A percentile compares a stretch with the other conserved stretches of the same genome.
Conservation (phyloP, 176 grass and related monocot species). For the Aechmea fasciata region DNA sequence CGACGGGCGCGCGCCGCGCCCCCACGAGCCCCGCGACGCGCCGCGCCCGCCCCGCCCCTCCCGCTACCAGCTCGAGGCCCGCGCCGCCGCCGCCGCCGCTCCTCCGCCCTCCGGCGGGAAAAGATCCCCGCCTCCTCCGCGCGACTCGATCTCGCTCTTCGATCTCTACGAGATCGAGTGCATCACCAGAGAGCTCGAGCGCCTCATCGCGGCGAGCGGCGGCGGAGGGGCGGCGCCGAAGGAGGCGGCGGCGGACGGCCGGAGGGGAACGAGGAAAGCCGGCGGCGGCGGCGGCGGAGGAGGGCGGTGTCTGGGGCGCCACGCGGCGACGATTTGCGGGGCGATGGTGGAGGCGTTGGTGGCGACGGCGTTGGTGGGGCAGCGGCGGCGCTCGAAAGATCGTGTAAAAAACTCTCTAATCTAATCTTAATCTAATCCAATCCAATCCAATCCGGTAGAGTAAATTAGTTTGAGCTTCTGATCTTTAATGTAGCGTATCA, state of each 20-base stretch:
- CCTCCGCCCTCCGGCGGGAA: neutral
- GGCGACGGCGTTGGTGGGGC: neutral
- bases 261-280: conserved; percentile 1
- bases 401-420: neutral
- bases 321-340: conserved; percentile 35
- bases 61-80: too few relatives aligned
- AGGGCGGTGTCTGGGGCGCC: conserved; percentile 28
- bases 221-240: neutral
- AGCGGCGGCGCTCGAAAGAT: neutral
- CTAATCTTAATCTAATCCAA: too few relatives aligned
- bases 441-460: too few relatives aligned
- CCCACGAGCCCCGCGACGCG: neutral
- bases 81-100: neutral
- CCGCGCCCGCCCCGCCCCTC: too few relatives aligned
- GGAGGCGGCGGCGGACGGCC: neutral
- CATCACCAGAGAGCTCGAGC: conserved; percentile 64
- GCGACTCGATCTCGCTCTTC: conserved; percentile 31
- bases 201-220: conserved; percentile 20
- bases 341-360: neutral
- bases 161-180: conserved; percentile 67
- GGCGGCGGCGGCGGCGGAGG: conserved; percentile 1
- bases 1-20: neutral
- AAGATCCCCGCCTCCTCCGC: neutral
- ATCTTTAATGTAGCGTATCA: too few relatives aligned
- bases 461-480: too few relatives aligned